Conservation (phyloP, 805 yeast genomes). For the Ogataea minuta region DNA sequence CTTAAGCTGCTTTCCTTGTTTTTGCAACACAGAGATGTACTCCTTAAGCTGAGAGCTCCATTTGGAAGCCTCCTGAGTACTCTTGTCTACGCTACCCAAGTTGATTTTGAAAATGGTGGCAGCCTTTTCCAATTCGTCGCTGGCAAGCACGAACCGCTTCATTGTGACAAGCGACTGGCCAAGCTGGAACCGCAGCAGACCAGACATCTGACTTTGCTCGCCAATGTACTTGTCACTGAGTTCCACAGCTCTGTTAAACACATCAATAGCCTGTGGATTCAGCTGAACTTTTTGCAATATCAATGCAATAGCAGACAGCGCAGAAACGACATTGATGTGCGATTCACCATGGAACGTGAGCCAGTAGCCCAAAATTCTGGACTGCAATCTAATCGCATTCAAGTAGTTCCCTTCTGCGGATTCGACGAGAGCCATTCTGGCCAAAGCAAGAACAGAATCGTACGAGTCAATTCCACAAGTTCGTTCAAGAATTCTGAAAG, state of each 20-base stretch:
- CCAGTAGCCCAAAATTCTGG: constrained; percentile 61
- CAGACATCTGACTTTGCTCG: constrained; percentile 57
- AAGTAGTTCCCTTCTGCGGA: constrained; percentile 53
- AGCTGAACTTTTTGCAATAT: constrained; percentile 55
- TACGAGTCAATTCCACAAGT: constrained; percentile 75
- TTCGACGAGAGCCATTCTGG: constrained; percentile 75
- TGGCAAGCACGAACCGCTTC: constrained; percentile 54
- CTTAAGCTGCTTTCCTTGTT: constrained; percentile 38
- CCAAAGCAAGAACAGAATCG: constrained; percentile 68
- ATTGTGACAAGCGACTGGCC: constrained; percentile 56
- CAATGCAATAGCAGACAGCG: constrained; percentile 59
- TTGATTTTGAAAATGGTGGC: constrained; percentile 52
- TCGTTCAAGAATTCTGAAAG: constrained; percentile 76
- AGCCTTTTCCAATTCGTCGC: constrained; percentile 55
- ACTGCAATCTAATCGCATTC: constrained; percentile 61
- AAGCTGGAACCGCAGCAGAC: constrained; percentile 64
- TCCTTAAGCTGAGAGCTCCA: constrained; percentile 59
- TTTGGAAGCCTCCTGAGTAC: constrained; percentile 64
- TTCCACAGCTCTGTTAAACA: constrained; percentile 53
- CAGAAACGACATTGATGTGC: constrained; percentile 70
- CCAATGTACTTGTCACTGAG: constrained; percentile 56
- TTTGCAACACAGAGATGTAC: constrained; percentile 45
- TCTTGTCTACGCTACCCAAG: constrained; percentile 65
- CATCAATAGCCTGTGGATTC: constrained; percentile 45
- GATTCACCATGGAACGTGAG: constrained; percentile 51